A percentile compares a stretch with the other conserved stretches of the same genome.
phyloP scores from a whole-genome alignment of 306 rosid genomes.

The Argentina anserina region DNA sequence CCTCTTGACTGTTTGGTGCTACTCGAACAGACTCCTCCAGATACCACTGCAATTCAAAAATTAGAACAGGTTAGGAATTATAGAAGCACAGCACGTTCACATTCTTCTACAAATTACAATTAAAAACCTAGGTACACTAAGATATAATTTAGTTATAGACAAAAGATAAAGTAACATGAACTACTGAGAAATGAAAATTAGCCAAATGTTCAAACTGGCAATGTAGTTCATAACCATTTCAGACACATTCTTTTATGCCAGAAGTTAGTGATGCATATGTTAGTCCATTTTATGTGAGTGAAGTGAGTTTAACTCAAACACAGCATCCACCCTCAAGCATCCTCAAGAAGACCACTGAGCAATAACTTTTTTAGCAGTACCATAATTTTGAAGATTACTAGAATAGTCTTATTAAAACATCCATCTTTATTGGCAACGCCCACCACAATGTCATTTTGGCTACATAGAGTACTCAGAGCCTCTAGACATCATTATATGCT shows the following conservation, averaged over 20 bases:
- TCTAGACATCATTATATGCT: not conserved
- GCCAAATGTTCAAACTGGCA: not conserved
- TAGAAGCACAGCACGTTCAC: constrained; percentile 17
- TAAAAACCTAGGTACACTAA: not conserved
- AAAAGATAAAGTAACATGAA: not conserved
- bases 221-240: not conserved
- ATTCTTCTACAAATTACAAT: constrained; percentile 4
- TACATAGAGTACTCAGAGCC: not conserved
- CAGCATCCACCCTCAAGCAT: not conserved
- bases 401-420: not conserved
- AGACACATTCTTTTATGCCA: not conserved
- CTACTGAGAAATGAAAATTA: not conserved
- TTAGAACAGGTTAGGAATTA: constrained; percentile 17
- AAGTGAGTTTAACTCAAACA: not conserved
- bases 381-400: not conserved
- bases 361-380: not conserved
- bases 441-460: not conserved
- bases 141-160: not conserved
- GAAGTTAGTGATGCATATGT: not conserved
- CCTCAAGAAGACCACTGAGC: not conserved
- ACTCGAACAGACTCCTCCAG: constrained; percentile 74
- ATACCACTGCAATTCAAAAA: constrained; percentile 60
- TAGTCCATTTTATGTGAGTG: not conserved
- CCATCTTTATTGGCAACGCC: not conserved
- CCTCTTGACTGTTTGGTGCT: constrained; percentile 61